Base-by-base conservation (phyloP, 345 rosid species). In the Noccaea bulbosa region DNA sequence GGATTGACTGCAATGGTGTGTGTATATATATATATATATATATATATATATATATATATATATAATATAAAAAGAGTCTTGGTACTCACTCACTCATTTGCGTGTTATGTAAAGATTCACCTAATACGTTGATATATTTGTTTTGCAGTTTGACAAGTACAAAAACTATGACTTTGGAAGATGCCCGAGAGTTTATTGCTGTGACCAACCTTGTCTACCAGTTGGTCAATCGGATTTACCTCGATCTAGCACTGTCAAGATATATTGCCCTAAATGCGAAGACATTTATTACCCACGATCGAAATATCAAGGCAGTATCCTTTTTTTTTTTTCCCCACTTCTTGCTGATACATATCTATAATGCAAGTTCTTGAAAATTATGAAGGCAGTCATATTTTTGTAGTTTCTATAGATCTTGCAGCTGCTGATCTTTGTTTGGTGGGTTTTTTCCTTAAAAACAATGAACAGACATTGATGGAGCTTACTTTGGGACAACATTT, bases 231-330 rank as follows among this genome's bases (percentile, higher is more conserved):
- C 97, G 2, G 97, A 93, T 62, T 74, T 83, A 63, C 97, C 97
- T 50, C 89, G 98, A 50, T 80, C 93, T 45, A 87, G 98, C 87
- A 93, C 97, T 0, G 89, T 90, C 45, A 93, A 93, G 78, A 86
- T 93, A 77, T 87, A 82, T 71, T 93, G 98, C 78, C 96, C 98
- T 47, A 83, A 85, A 78, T 93, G 98, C 47, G 89, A 87, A 63
- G 98, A 93, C 71, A 82, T 91, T 24, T 91, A 86, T 79, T 93
- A 91, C 80, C 97, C 97, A 5, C 86, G 96, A 20, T 93, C 96
- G 43, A 93, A 93, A 72, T 89, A 91, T 54, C 97, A 93, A 85
- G 97, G 98, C 81, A 89, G 98, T 93, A 93, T 93, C 98, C 98
- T 88, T 62, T 62, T 80, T 51, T 24, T 46, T 80, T 51, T 24